Conservation (phyloP, 257 asterid genomes). For the Primulina tabacum region DNA sequence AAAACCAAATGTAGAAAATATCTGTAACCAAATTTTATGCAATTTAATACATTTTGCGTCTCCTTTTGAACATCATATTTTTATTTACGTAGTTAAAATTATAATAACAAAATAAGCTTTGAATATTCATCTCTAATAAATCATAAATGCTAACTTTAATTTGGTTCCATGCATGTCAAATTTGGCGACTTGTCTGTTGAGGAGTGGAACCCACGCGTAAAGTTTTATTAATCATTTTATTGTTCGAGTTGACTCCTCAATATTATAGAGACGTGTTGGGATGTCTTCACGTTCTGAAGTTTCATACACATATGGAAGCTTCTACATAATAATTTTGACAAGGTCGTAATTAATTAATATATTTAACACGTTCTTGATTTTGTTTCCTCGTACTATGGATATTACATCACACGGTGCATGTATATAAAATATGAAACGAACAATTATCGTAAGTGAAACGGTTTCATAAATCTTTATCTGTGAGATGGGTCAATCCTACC, state of each 20-base stretch:
- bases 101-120: neutral
- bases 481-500: too few species aligned
- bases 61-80: too few species aligned
- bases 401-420: too few species aligned
- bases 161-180: slow-evolving; percentile 30
- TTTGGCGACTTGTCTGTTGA: slow-evolving; percentile 1
- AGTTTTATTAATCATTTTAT: neutral
- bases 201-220: slow-evolving; percentile 15
- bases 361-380: neutral
- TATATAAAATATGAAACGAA: too few species aligned
- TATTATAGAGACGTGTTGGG: slow-evolving; percentile 27
- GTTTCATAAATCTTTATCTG: too few species aligned
- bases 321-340: neutral
- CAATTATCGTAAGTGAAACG: too few species aligned
- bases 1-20: too few species aligned
- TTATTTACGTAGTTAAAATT: too few species aligned
- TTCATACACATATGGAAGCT: slow-evolving; percentile 17
- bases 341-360: neutral
- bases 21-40: too few species aligned
- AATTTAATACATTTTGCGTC: too few species aligned
- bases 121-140: neutral
- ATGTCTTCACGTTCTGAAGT: slow-evolving; percentile 29
- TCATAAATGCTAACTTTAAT: neutral
- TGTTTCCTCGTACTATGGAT: neutral
- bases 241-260: neutral